phyloP scores from a whole-genome alignment of 495 filamentous ascomycete species.

The Tuber umbilicatum region DNA sequence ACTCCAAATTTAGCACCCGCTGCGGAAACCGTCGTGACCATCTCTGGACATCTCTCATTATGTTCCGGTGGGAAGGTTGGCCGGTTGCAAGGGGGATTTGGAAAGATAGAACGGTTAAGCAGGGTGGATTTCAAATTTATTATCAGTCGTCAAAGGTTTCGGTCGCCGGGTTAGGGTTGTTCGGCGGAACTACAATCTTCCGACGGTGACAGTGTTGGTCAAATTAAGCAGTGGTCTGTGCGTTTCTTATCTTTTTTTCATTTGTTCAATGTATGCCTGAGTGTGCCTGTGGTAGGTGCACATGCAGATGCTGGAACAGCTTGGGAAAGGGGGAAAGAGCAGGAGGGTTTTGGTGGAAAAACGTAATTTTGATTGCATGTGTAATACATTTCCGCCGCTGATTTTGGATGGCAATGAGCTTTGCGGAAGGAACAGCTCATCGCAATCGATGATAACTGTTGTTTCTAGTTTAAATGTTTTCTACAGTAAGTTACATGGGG shows the following conservation, averaged over 20 bases:
- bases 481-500: not conserved
- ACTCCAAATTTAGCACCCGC: conserved; percentile 30
- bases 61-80: not conserved
- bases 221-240: not conserved
- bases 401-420: not conserved
- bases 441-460: not conserved
- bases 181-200: not conserved
- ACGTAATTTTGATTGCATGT: not conserved
- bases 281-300: not conserved
- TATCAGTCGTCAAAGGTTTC: not conserved
- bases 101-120: not conserved
- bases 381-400: not conserved
- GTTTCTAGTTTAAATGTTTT: not conserved
- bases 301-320: not conserved
- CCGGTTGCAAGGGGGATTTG: not conserved
- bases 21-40: conserved; percentile 30
- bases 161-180: not conserved
- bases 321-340: not conserved
- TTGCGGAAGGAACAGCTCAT: not conserved
- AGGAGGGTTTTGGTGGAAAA: not conserved
- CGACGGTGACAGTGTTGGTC: not conserved
- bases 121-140: not conserved
- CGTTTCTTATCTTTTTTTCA: not conserved
- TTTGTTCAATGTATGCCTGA: not conserved
- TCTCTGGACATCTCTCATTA: conserved; percentile 35